These are phyloP conservation scores for Penicillium longicatenatum DNA, from an alignment of 495 filamentous ascomycete species.

Conservation along the genomic window DNA sequence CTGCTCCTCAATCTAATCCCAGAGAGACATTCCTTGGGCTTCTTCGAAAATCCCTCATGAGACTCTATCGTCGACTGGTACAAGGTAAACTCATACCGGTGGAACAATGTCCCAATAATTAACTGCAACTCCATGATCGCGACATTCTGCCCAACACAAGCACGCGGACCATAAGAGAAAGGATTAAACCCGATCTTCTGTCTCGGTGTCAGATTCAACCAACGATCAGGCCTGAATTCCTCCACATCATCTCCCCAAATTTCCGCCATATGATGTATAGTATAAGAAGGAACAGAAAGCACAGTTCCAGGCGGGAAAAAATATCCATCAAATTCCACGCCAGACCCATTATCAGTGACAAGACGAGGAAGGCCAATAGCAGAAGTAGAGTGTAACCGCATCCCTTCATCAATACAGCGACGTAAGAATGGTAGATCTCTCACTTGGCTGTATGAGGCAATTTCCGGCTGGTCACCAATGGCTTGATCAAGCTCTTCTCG, in stretches of 20 bases:
- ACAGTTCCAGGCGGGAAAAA: conserved; percentile 69
- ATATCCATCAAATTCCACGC: conserved; percentile 48
- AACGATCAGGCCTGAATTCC: conserved; percentile 75
- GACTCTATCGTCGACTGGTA: conserved; percentile 63
- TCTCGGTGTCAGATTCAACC: conserved; percentile 54
- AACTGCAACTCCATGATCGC: conserved; percentile 83
- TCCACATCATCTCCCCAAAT: conserved; percentile 76
- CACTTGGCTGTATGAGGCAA: conserved; percentile 64
- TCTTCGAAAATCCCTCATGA: conserved; percentile 78
- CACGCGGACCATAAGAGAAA: conserved; percentile 71
- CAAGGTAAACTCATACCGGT: conserved; percentile 66
- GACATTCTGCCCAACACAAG: conserved; percentile 76
- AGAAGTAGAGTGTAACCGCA: conserved; percentile 79
- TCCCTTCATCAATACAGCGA: conserved; percentile 73
- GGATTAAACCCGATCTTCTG: conserved; percentile 75
- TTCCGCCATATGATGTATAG: conserved; percentile 69
- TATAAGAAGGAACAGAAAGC: conserved; percentile 75
- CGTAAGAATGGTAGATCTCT: conserved; percentile 69
- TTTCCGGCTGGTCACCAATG: conserved; percentile 46
- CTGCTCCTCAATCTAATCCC: conserved; percentile 54
- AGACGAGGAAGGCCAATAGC: conserved; percentile 76
- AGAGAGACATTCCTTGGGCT: conserved; percentile 69
- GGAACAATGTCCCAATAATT: conserved; percentile 68
- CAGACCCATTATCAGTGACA: conserved; percentile 54
- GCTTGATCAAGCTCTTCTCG: conserved; percentile 68